These are phyloP conservation scores for Monosporascus cannonballus DNA, from an alignment of 2,329 filamentous ascomycete species.

Conservation along the genomic window DNA sequence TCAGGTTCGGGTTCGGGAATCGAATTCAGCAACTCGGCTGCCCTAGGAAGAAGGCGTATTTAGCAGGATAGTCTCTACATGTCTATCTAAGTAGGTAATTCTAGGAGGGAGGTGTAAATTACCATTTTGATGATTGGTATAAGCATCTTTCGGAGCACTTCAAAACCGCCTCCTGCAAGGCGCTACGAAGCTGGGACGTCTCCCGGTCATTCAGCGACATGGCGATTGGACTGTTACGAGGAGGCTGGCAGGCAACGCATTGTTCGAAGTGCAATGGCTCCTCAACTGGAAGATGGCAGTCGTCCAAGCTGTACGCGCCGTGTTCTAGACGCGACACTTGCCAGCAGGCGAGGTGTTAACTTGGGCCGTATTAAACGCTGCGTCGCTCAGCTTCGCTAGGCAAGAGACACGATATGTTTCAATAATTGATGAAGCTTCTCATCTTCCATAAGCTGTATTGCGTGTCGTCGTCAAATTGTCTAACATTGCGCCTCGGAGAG, in stretches of 20 bases:
- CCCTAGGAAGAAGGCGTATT: slow-evolving; percentile 49
- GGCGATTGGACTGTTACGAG: slow-evolving; percentile 1
- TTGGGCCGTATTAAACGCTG: too few species aligned
- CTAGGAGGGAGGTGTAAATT: slow-evolving; percentile 6
- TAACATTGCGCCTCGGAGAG: neutral
- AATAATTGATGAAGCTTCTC: too few species aligned
- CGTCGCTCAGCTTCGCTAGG: too few species aligned
- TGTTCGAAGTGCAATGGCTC: neutral
- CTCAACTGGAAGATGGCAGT: too few species aligned
- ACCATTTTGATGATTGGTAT: slow-evolving; percentile 98
- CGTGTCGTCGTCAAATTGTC: slow-evolving; percentile 1
- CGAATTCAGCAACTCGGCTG: slow-evolving; percentile 85
- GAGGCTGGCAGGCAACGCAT: neutral
- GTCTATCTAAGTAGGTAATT: neutral
- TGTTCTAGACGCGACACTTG: too few species aligned
- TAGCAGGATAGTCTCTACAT: slow-evolving; percentile 3
- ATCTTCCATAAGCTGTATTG: too few species aligned
- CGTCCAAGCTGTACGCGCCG: neutral
- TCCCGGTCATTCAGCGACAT: slow-evolving; percentile 54
- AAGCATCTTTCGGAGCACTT: slow-evolving; percentile 93
- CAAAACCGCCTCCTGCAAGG: slow-evolving; percentile 78
- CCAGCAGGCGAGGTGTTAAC: too few species aligned
- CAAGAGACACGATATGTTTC: too few species aligned
- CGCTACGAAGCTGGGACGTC: slow-evolving; percentile 59
- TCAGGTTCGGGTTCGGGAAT: slow-evolving; percentile 50